These are phyloP conservation scores for Escovopsis weberi DNA, from an alignment of 2,329 filamentous ascomycete species.

Conservation along the genomic window DNA sequence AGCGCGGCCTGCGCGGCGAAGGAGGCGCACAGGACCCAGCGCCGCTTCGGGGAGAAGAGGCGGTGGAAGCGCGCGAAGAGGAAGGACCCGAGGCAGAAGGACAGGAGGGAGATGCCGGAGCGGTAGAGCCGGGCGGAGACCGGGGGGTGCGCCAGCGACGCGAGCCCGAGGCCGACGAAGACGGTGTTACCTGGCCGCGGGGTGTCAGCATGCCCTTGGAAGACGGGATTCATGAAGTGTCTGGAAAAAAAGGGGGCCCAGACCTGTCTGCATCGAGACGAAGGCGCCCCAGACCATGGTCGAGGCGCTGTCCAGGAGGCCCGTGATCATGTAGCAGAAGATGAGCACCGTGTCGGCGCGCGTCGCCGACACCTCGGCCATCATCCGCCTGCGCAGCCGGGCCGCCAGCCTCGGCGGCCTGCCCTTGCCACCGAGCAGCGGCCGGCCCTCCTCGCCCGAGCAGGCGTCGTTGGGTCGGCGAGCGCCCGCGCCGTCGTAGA, in stretches of 20 bases:
- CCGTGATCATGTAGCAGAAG: slow-evolving; percentile 62
- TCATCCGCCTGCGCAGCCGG: slow-evolving; percentile 21
- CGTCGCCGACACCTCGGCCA: slow-evolving; percentile 38
- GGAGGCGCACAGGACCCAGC: slow-evolving; percentile 50
- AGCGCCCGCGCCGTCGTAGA: no score
- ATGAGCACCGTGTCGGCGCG: slow-evolving; percentile 57
- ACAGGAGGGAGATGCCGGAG: slow-evolving; percentile 52
- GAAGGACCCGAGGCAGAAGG: slow-evolving; percentile 60
- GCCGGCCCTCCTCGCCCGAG: slow-evolving; percentile 17
- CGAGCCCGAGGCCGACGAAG: slow-evolving; percentile 62
- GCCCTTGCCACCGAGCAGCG: slow-evolving; percentile 14
- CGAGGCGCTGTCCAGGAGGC: slow-evolving; percentile 60
- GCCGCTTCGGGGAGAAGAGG: slow-evolving; percentile 40
- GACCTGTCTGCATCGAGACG: slow-evolving; percentile 71
- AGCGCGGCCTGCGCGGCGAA: slow-evolving; percentile 38
- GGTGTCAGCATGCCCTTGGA: background rate
- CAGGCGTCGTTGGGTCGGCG: slow-evolving; percentile 8
- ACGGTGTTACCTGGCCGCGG: slow-evolving; percentile 54
- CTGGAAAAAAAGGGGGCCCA: slow-evolving; percentile 9
- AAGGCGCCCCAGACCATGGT: slow-evolving; percentile 69
- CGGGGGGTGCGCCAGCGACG: slow-evolving; percentile 29
- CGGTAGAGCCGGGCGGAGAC: slow-evolving; percentile 29
- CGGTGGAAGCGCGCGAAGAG: slow-evolving; percentile 57
- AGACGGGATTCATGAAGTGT: no score
- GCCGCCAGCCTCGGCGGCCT: slow-evolving; percentile 8